A percentile compares a stretch with the other conserved stretches of the same genome.
Evolutionary conservation across 2,329 filamentous ascomycete species (phyloP).

Genomic region (Diplocarpon mali): DNA sequence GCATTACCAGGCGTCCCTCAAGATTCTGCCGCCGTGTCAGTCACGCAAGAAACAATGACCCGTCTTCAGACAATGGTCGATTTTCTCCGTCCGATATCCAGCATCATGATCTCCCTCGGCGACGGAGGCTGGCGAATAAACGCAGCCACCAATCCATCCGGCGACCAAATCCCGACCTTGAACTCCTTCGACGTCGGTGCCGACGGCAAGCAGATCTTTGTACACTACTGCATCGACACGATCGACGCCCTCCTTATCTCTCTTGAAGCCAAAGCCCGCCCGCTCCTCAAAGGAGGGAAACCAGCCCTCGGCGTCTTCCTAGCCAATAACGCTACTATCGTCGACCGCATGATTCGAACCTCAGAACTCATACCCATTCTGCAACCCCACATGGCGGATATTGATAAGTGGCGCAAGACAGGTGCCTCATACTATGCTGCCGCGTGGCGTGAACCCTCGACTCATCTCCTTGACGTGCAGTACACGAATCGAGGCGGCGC

Average conservation of each 20-base stretch:
- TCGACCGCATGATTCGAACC: constrained; percentile 73
- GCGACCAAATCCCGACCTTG: constrained; percentile 56
- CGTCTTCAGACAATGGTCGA: constrained; percentile 77
- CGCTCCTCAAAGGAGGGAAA: constrained; percentile 60
- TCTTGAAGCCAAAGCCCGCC: constrained; percentile 63
- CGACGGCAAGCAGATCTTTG: constrained; percentile 78
- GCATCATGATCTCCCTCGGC: constrained; percentile 83
- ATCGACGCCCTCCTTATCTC: constrained; percentile 69
- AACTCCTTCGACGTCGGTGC: constrained; percentile 79
- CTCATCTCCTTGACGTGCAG: constrained; percentile 78
- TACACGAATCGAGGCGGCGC: constrained; percentile 61
- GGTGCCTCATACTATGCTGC: constrained; percentile 73
- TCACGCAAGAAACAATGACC: constrained; percentile 77
- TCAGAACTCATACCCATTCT: constrained; percentile 71
- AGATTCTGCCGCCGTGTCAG: constrained; percentile 67
- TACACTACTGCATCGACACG: constrained; percentile 81
- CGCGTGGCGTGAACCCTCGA: constrained; percentile 78
- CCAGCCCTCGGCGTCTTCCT: constrained; percentile 78
- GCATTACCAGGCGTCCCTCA: constrained; percentile 56
- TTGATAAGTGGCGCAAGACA: constrained; percentile 83
- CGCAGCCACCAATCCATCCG: constrained; percentile 42
- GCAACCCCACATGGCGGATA: constrained; percentile 48
- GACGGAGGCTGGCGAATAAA: constrained; percentile 77
- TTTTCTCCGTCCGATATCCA: constrained; percentile 76
- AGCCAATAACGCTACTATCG: constrained; percentile 73